Base-by-base conservation (phyloP, 208 protist genomes). In the Trypanosoma lewisi region DNA sequence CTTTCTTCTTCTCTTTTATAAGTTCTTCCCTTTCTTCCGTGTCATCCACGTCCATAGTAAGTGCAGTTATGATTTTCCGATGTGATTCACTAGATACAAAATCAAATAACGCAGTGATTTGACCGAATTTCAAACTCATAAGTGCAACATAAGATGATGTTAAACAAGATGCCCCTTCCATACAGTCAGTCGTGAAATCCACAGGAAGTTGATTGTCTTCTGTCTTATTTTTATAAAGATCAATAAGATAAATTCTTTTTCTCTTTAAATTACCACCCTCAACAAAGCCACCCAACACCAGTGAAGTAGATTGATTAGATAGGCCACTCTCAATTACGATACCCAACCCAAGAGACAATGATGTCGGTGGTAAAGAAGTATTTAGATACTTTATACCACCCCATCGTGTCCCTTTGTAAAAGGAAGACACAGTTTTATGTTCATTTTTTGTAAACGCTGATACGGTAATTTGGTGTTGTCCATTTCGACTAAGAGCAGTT, bases 31-130 rank as follows among this genome's bases (percentile, higher is more conserved):
- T 62, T 60, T 94, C 87, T 11, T 70, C 69, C 0, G 73, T 71
- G 63, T 91, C 87, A 54, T 93, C 77, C 0, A 93, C 62, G 2
- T 47, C 9, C 17, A 75, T n/a, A 5, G 61, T 59, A 16, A 73
- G 28, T 17, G 8, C 52, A 49, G 44, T 52, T 53, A 73, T 47
- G 37, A 30, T 67, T 30, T 66, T 65, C 28, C 41, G 51, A 5
- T 73, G 31, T 12, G 59, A 58, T 28, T 39, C 47, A 27, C 5
- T 47, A 21, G 67, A 66, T 23, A 67, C 52, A 73, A 62, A 73
- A 48, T 66, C 67, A 62, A 73, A 73, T 16, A 73, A 21, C 7
- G 53, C 67, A 66, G 42, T 61, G 17, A 62, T 41, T 25, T 56
- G 36, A 17, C 33, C 41, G 45, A 21, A 19, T 30, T 51, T 9